Evolutionary conservation across 2,329 filamentous ascomycete species (phyloP).

Genomic region (Cercospora zeina): DNA sequence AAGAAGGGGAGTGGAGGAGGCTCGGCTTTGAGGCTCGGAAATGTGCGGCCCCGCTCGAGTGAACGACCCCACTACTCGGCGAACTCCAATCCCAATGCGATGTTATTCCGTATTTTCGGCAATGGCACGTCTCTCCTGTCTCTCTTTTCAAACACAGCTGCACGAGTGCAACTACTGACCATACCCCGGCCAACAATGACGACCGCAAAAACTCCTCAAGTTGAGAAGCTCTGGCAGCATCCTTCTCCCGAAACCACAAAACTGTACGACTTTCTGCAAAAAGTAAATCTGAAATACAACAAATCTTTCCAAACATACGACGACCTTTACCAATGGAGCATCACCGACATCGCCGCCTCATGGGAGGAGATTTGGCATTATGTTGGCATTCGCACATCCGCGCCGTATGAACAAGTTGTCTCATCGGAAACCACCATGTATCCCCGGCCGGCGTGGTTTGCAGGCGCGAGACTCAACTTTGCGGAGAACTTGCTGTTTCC

Average conservation of each 20-base stretch:
- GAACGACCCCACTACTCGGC: constrained; percentile 11
- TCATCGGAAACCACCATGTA: constrained; percentile 71
- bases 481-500: constrained; percentile 93
- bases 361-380: constrained; percentile 87
- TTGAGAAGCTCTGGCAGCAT: constrained; percentile 42
- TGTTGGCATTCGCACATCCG: constrained; percentile 71
- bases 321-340: constrained; percentile 82
- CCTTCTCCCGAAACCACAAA: constrained; percentile 46
- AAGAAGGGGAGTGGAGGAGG: neutral
- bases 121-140: constrained; percentile 1
- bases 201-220: constrained; percentile 1
- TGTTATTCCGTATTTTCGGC: neutral
- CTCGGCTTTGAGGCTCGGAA: constrained; percentile 3
- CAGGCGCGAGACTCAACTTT: constrained; percentile 79
- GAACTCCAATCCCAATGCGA: constrained; percentile 1
- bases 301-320: constrained; percentile 66
- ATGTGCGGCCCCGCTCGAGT: constrained; percentile 11
- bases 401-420: constrained; percentile 65
- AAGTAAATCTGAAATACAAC: constrained; percentile 66
- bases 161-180: neutral
- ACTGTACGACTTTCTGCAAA: constrained; percentile 54
- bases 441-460: constrained; percentile 83
- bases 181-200: constrained; percentile 7
- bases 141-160: neutral
- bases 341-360: constrained; percentile 71